Evolutionary conservation across 805 yeast species (phyloP), one percentile per base, ranked within the genome.

Genomic region (Teunomyces atbi): DNA sequence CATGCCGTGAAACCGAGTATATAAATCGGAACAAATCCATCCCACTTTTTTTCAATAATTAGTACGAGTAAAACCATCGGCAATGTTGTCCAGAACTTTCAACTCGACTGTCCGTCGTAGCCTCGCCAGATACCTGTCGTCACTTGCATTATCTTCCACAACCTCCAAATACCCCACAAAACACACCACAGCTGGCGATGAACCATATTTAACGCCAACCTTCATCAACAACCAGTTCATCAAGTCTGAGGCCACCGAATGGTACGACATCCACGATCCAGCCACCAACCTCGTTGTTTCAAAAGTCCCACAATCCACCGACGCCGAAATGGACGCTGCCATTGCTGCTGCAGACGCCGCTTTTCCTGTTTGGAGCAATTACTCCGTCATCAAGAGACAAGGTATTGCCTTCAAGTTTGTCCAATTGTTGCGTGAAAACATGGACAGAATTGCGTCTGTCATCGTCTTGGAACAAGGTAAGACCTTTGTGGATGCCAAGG

Each of bases 231-330:
- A 81, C 60, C 49, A 78, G 63, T 69, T 78, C 46, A 65, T 77
- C 49, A 69, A 74, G 51, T 74, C 81, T 20, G 74, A 71, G 42
- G 67, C 86, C 6, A 55, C 67, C 11, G 71, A 73, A 50, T 76
- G 89, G 89, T 81, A 76, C 57, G 89, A 84, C 51, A 75, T 86
- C 45, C 81, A 75, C 62, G 92, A 85, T 61, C 92, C 92, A 18
- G 86, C 91, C 47, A 85, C 92, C 45, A 78, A 84, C 64, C 60
- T 70, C 52, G 78, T 84, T 40, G 81, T 86, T 34, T 73, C 86
- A 26, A 73, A 77, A 54, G 90, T 84, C 19, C 91, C 92, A 5
- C 90, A 85, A 67, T 73, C 81, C 33, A 85, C 92, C 13, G 78
- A 76, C 5, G 77, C 69, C 44, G 92, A 85, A 64, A 69, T 85